Conservation (phyloP, 1,139 yeast genomes). For the Pneumocystis wakefieldiae region DNA sequence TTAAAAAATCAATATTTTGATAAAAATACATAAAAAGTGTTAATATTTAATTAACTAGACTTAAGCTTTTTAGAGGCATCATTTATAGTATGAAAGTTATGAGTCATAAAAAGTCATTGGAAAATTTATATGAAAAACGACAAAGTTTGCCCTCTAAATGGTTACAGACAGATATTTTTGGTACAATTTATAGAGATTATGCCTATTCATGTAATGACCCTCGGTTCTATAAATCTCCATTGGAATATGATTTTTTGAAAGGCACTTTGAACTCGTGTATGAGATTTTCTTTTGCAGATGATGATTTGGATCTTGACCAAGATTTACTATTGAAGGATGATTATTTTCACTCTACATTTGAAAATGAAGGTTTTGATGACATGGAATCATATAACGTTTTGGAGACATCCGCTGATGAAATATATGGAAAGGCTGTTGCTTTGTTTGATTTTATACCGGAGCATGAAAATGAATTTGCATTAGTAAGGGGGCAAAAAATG, state of each 20-base stretch:
- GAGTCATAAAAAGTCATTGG: background rate
- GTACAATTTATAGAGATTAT: background rate
- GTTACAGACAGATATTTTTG: background rate
- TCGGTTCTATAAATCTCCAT: background rate
- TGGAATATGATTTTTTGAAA: background rate
- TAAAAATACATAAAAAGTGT: background rate
- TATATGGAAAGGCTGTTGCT: slow-evolving; percentile 60
- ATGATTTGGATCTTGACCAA: background rate
- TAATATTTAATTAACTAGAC: background rate
- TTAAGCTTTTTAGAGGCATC: background rate
- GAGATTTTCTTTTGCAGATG: background rate
- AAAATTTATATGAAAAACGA: background rate
- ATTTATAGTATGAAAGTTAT: background rate
- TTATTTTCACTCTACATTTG: background rate
- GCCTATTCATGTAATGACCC: background rate
- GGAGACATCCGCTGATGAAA: slow-evolving; percentile 23
- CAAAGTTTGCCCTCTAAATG: background rate
- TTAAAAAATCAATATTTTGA: too few relatives aligned
- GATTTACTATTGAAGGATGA: background rate
- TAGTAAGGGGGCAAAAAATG: slow-evolving; percentile 67
- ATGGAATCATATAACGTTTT: background rate
- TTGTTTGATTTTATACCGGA: slow-evolving; percentile 82
- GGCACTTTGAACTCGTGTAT: background rate
- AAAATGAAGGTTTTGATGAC: background rate
- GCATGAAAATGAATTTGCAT: slow-evolving; percentile 75